phyloP scores from a whole-genome alignment of 2,329 filamentous ascomycete genomes.

The Penicillium sp. region DNA sequence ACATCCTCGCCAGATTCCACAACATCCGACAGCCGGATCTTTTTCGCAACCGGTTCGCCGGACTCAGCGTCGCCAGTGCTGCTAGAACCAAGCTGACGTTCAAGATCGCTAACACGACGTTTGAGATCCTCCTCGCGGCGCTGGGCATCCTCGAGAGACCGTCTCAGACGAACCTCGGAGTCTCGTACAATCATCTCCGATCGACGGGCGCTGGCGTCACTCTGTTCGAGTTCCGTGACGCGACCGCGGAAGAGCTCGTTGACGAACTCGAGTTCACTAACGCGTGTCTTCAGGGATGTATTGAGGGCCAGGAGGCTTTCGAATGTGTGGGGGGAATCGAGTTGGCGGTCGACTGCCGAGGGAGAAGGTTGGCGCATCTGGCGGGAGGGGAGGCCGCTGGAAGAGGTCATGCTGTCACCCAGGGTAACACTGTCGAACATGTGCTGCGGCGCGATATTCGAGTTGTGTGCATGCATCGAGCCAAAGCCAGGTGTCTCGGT shows the following conservation, averaged over 20 bases:
- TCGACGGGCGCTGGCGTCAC: conserved; percentile 66
- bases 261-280: conserved; percentile 93
- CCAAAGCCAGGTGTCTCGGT: conserved; percentile 71
- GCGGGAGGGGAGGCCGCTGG: conserved; percentile 50
- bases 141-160: conserved; percentile 72
- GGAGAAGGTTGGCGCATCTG: conserved; percentile 60
- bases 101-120: conserved; percentile 74
- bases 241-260: conserved; percentile 76
- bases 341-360: conserved; percentile 59
- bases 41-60: conserved; percentile 53
- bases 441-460: conserved; percentile 69
- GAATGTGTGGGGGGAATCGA: conserved; percentile 72
- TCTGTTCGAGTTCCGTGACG: conserved; percentile 72
- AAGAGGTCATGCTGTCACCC: conserved; percentile 64
- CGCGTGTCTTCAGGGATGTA: conserved; percentile 86
- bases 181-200: conserved; percentile 56
- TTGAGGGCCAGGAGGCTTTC: conserved; percentile 78
- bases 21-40: conserved; percentile 56
- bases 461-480: conserved; percentile 54
- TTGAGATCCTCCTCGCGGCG: conserved; percentile 78
- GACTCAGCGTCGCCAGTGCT: conserved; percentile 24
- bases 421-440: conserved; percentile 72
- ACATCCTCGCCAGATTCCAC: conserved; percentile 43
- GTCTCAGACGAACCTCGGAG: conserved; percentile 55
- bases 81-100: conserved; percentile 49